Evolutionary conservation across 495 filamentous ascomycete genomes (phyloP).

Genomic region (Venustampulla echinocandica): DNA sequence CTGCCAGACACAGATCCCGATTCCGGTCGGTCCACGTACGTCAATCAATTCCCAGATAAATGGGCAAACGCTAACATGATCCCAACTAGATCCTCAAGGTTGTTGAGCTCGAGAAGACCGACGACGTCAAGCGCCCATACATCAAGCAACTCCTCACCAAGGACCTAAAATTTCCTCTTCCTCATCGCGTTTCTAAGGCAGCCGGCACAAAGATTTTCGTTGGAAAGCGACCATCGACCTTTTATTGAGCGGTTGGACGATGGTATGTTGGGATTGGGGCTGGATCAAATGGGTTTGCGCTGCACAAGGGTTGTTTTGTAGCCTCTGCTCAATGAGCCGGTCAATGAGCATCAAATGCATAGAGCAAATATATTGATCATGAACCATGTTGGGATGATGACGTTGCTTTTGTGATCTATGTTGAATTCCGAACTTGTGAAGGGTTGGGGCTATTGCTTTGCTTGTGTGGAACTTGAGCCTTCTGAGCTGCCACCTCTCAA

Average conservation of each 20-base stretch:
- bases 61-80: conserved; percentile 22
- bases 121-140: conserved; percentile 90
- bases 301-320: conserved; percentile 23
- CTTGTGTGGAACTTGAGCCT: too few species aligned
- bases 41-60: conserved; percentile 12
- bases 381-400: too few species aligned
- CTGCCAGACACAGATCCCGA: conserved; percentile 91
- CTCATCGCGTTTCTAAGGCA: conserved; percentile 80
- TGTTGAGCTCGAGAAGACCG: conserved; percentile 87
- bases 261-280: conserved; percentile 8
- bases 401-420: too few species aligned
- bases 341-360: conserved; percentile 22
- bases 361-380: conserved; percentile 12
- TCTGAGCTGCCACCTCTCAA: too few species aligned
- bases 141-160: conserved; percentile 96
- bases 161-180: conserved; percentile 95
- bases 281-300: conserved; percentile 13
- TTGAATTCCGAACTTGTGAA: too few species aligned
- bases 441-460: too few species aligned
- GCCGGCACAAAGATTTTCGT: conserved; percentile 80
- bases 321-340: conserved; percentile 24
- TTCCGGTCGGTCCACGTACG: conserved; percentile 97
- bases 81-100: conserved; percentile 82
- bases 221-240: conserved; percentile 85
- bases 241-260: conserved; percentile 34